These are phyloP conservation scores for Bullera alba DNA, from an alignment of 768 basidiomycete genomes.

Conservation along the genomic window DNA sequence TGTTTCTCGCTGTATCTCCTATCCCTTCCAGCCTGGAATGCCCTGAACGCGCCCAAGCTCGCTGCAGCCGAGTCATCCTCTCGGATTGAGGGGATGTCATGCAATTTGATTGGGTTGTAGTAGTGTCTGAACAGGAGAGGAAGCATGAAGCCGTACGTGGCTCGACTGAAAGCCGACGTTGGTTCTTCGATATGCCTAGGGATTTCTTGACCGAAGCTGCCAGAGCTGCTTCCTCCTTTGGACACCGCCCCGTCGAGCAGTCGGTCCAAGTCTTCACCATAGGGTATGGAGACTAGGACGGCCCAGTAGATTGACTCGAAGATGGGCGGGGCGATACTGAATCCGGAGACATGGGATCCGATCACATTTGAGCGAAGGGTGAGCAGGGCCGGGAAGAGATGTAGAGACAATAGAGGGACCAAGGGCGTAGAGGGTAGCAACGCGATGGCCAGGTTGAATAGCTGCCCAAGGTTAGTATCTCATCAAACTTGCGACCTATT, in stretches of 20 bases:
- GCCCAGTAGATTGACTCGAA: constrained; percentile 28
- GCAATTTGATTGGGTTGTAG: constrained; percentile 22
- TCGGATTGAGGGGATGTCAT: constrained; percentile 39
- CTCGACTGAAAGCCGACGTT: constrained; percentile 33
- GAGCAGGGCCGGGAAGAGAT: constrained; percentile 32
- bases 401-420: constrained; percentile 16
- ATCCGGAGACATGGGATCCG: neutral
- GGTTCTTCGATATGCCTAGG: constrained; percentile 36
- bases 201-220: constrained; percentile 21
- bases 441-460: constrained; percentile 18
- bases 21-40: constrained; percentile 22
- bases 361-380: constrained; percentile 15
- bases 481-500: neutral
- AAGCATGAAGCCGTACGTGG: constrained; percentile 35
- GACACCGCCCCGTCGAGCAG: constrained; percentile 26
- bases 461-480: constrained; percentile 7
- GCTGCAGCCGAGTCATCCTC: constrained; percentile 40
- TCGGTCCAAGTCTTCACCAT: constrained; percentile 23
- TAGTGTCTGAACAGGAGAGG: constrained; percentile 40
- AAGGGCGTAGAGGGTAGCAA: constrained; percentile 15
- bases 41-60: constrained; percentile 29
- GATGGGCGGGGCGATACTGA: constrained; percentile 16
- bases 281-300: constrained; percentile 32
- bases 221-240: constrained; percentile 30
- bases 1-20: constrained; percentile 19